Evolutionary conservation across 306 rosid genomes (phyloP).

Genomic region (Boehmeria nivea): DNA sequence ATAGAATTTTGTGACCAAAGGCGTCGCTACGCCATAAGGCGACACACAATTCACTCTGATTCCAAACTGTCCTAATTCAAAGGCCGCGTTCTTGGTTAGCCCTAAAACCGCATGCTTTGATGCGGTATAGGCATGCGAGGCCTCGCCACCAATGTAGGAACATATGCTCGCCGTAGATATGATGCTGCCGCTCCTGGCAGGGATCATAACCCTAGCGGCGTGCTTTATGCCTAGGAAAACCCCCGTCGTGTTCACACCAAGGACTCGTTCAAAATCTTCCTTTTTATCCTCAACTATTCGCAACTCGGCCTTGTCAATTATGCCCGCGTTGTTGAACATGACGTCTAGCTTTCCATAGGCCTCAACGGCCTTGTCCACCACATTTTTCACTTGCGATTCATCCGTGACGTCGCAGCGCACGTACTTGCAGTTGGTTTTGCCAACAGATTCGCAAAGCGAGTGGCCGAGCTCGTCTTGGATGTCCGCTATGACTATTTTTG

Average conservation of each 20-base stretch:
- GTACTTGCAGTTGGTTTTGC: conserved; percentile 31
- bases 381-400: conserved; percentile 50
- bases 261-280: conserved; percentile 62
- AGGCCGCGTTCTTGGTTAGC: conserved; percentile 59
- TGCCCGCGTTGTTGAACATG: conserved; percentile 84
- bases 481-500: conserved; percentile 61
- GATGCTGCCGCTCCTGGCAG: conserved; percentile 40
- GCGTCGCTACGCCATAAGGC: conserved; percentile 55
- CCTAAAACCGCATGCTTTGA: conserved; percentile 79
- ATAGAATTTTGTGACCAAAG: conserved; percentile 43
- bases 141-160: conserved; percentile 57
- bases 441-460: conserved; percentile 30
- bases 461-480: conserved; percentile 65
- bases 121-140: conserved; percentile 60
- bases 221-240: conserved; percentile 73
- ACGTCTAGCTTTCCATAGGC: conserved; percentile 60
- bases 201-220: conserved; percentile 68
- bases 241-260: conserved; percentile 53
- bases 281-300: conserved; percentile 56
- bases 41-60: conserved; percentile 76
- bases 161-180: conserved; percentile 53
- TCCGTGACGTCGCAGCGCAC: conserved; percentile 72
- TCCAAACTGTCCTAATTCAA: conserved; percentile 72
- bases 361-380: conserved; percentile 16
- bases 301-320: conserved; percentile 30